phyloP scores from a whole-genome alignment of 352 stramenopile species.

The Halophytophthora polymorphica region DNA sequence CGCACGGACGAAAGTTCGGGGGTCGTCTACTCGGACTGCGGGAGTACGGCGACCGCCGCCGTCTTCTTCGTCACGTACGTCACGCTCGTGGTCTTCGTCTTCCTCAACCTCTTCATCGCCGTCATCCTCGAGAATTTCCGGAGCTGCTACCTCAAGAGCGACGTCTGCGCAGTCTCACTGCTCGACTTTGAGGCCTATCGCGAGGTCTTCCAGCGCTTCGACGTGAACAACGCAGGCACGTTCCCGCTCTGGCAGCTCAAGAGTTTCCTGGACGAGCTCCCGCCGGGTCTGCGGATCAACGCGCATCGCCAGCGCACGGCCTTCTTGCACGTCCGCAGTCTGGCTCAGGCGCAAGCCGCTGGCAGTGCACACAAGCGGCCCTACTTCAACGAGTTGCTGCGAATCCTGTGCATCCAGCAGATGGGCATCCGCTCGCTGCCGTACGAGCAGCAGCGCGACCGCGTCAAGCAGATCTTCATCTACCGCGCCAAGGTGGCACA shows the following conservation, averaged over 20 bases:
- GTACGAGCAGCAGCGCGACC: slow-evolving; percentile 78
- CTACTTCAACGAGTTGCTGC: slow-evolving; percentile 78
- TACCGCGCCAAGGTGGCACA: slow-evolving; percentile 70
- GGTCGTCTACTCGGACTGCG: slow-evolving; percentile 57
- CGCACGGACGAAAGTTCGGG: slow-evolving; percentile 27
- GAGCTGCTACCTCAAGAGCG: slow-evolving; percentile 72
- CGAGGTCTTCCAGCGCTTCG: slow-evolving; percentile 66
- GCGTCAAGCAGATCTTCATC: slow-evolving; percentile 85
- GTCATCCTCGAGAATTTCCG: slow-evolving; percentile 84
- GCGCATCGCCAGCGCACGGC: slow-evolving; percentile 34
- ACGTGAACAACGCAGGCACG: slow-evolving; percentile 43
- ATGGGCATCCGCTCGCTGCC: slow-evolving; percentile 74
- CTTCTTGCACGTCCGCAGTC: slow-evolving; percentile 69
- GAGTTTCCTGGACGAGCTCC: slow-evolving; percentile 54
- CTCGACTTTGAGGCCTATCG: slow-evolving; percentile 76
- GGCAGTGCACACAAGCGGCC: slow-evolving; percentile 37
- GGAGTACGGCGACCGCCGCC: slow-evolving; percentile 34
- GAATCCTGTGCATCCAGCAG: slow-evolving; percentile 75
- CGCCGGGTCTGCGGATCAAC: slow-evolving; percentile 48
- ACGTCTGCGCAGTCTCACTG: slow-evolving; percentile 70
- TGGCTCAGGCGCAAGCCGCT: slow-evolving; percentile 50
- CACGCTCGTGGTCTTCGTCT: slow-evolving; percentile 75
- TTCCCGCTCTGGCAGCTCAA: slow-evolving; percentile 70
- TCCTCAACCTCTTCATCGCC: slow-evolving; percentile 81
- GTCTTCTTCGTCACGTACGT: slow-evolving; percentile 76